Evolutionary conservation across 2,329 filamentous ascomycete species (phyloP).

Genomic region (Dothiorella sarmentorum): DNA sequence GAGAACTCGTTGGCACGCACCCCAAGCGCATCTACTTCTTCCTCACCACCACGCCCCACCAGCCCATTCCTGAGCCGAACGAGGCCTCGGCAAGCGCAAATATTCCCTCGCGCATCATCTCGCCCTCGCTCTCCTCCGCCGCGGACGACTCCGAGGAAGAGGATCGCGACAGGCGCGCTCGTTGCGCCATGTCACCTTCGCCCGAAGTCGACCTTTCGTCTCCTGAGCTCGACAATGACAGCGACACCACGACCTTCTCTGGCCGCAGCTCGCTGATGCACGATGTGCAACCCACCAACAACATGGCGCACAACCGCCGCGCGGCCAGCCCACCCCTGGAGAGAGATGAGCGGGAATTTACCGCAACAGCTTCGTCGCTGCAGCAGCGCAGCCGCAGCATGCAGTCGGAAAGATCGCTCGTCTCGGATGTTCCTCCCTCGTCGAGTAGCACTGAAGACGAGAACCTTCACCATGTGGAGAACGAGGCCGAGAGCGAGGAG

Average conservation of each 20-base stretch:
- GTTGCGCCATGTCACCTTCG: slow-evolving; percentile 74
- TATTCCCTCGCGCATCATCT: slow-evolving; percentile 62
- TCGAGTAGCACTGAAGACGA: slow-evolving; percentile 33
- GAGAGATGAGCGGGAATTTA: slow-evolving; percentile 94
- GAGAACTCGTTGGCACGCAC: slow-evolving; percentile 88
- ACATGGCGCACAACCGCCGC: slow-evolving; percentile 59
- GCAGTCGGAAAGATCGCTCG: slow-evolving; percentile 34
- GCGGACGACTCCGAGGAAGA: slow-evolving; percentile 62
- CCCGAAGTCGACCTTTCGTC: slow-evolving; percentile 90
- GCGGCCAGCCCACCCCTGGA: slow-evolving; percentile 86
- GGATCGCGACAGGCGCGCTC: slow-evolving; percentile 55
- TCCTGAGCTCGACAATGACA: slow-evolving; percentile 79
- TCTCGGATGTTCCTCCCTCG: slow-evolving; percentile 37
- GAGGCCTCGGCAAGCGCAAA: slow-evolving; percentile 43
- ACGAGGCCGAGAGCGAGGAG: slow-evolving; percentile 46
- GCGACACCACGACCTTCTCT: slow-evolving; percentile 56
- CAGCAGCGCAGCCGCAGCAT: slow-evolving; percentile 54
- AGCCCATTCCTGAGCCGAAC: slow-evolving; percentile 69
- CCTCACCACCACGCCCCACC: slow-evolving; percentile 81
- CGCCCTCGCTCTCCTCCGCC: slow-evolving; percentile 77
- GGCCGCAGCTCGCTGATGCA: slow-evolving; percentile 33
- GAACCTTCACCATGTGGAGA: slow-evolving; percentile 33
- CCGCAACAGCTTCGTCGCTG: slow-evolving; percentile 85
- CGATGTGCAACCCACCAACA: slow-evolving; percentile 30
- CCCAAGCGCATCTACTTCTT: slow-evolving; percentile 96